A percentile compares a stretch with the other conserved stretches of the same genome.
Evolutionary conservation across 805 yeast species (phyloP).

Genomic region (Teunomyces panamensis): DNA sequence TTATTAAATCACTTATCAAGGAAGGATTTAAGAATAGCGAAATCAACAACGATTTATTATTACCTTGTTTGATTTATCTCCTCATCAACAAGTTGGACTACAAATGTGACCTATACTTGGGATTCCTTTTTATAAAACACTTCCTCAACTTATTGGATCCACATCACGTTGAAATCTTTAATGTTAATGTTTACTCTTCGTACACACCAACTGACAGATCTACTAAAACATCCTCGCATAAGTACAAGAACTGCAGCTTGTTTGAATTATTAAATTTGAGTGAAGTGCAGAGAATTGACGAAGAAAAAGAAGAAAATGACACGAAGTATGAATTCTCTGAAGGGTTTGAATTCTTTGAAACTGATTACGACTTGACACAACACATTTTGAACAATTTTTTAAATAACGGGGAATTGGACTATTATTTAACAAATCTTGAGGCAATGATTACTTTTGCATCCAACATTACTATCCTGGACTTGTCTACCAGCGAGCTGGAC

Average conservation of each 20-base stretch:
- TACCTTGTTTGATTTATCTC: slow-evolving; percentile 38
- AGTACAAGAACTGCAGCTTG: slow-evolving; percentile 18
- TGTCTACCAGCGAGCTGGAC: slow-evolving; percentile 11
- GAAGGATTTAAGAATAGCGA: slow-evolving; percentile 19
- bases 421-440: slow-evolving; percentile 41
- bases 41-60: slow-evolving; percentile 37
- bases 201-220: slow-evolving; percentile 16
- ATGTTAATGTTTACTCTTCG: slow-evolving; percentile 16
- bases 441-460: slow-evolving; percentile 38
- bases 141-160: slow-evolving; percentile 35
- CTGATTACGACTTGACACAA: slow-evolving; percentile 29
- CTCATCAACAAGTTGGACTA: slow-evolving; percentile 26
- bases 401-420: slow-evolving; percentile 38
- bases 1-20: slow-evolving; percentile 16
- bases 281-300: slow-evolving; percentile 7
- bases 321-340: slow-evolving; percentile 5
- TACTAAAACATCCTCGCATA: slow-evolving; percentile 11
- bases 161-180: slow-evolving; percentile 21
- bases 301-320: slow-evolving; percentile 6
- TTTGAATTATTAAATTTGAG: slow-evolving; percentile 31
- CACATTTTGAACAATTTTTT: slow-evolving; percentile 25
- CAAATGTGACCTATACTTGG: slow-evolving; percentile 29
- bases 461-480: slow-evolving; percentile 32
- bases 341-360: slow-evolving; percentile 23
- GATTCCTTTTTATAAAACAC: slow-evolving; percentile 35